Base-by-base conservation (phyloP, 257 asterid species). In the Agastache rugosa region DNA sequence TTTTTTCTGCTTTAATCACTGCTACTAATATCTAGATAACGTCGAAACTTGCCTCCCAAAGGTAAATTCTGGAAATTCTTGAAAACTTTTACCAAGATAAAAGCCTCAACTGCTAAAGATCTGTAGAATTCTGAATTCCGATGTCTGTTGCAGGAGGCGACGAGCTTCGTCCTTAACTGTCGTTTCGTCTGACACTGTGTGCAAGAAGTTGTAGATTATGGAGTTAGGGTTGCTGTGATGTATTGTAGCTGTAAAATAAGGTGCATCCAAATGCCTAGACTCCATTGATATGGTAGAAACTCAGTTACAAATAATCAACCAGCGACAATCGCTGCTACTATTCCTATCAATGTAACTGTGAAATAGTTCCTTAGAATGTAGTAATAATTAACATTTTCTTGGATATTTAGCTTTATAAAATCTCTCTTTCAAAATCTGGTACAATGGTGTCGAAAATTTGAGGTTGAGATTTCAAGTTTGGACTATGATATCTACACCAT, bases 1-100 rank as follows among this genome's bases (percentile, higher is more conserved):
- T 42, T 90, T 90, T 90, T 83, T 80, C 80, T 95, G 99, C 84
- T 95, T 88, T 77, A 85, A 81, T 67, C 88, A 86, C 69, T 87
- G 75, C 51, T 53, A 71, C 67, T 77, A 53, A 75, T 37, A 27
- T 37, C 39, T 51, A 11, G 51, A 68, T 58, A 68, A 16, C 8
- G 8, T 42, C 20, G 8, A 41, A 44, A 47, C 27, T 63, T n/a
- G 25, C 64, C 37, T 60, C 69, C 70, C 19, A 53, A 63, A 56
- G 71, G 74, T 48, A 55, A 47, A 56, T 17, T 64, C 27, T 67
- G 59, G 7, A 55, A 44, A 35, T 11, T 53, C 35, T 50, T 48
- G 27, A 31, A 15, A 67, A 42, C 22, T 20, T 54, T 22, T 1
- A 56, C 17, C 37, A 23, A 19, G 63, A 25, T 14, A 14, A 12